Evolutionary conservation across 805 yeast genomes (phyloP), one percentile per base, ranked within the genome.

Genomic region (Dipodascus albidus): DNA sequence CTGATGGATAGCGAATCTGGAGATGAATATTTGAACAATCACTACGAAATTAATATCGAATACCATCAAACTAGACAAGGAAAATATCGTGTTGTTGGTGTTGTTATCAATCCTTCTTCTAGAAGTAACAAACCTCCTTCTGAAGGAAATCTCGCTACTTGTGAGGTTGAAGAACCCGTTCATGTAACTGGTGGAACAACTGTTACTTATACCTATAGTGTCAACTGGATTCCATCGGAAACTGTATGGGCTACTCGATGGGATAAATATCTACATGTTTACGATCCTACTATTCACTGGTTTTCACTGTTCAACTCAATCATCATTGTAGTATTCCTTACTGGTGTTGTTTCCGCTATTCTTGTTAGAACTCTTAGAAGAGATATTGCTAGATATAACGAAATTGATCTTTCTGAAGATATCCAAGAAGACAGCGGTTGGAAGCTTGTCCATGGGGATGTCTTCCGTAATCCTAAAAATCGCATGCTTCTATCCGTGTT

Each of bases 181-280:
- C 51, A 55, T 2, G 73, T 87, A 60, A 71, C 70, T 50, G 76
- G 76, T 50, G 81, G 76, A 35, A 76, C 82, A 3, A 65, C 67
- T 1, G 95, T 91, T n/a, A 65, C 74, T 19, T 93, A 81, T 71
- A 79, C 96, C n/a, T 93, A 93, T 69, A 82, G 93, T 1, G 93
- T 91, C 19, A 71, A 66, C 35, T 93, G 91, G 75, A 67, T 70
- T 20, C 78, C 77, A 53, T 83, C 91, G 6, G 74, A 73, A 3
- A 86, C 93, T 1, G 80, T 82, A 2, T 93, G 98, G 98, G 98
- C 97, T 33, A 91, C 98, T 1, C 82, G 99, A 72, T 93, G 99
- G 99, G 99, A 93, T 69, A 87, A 88, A 69, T 93, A 93, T 67
- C 74, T 93, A 63, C 95, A 87, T 62, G 93, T 86, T 22, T 85